Base-by-base conservation (phyloP, 768 basidiomycete genomes). In the Pulveroboletus ravenelii region DNA sequence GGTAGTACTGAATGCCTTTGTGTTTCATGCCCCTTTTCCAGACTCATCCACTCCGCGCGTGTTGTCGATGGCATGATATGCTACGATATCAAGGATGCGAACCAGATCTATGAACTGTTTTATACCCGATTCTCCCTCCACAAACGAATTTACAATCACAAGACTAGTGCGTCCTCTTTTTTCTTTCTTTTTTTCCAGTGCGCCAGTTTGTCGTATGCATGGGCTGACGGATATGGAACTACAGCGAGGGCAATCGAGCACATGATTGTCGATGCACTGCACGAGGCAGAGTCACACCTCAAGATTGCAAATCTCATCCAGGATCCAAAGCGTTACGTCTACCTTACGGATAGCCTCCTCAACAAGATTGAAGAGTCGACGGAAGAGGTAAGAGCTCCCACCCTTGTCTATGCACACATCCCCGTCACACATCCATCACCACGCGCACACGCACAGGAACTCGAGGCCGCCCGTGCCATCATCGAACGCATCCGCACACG, bases 231-330 rank as follows among this genome's bases (percentile, higher is more conserved):
- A 9, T 12, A 9, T 0, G 37, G 7, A 8, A 15, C 23, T 5
- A 32, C 31, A 87, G 88, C 87, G 3, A 85, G 78, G 56, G 81
- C 87, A 0, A 84, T 91, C 45, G 90, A 90, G 63, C 79, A 84
- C 59, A 92, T 92, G 90, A 72, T 92, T n/a, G 74, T 89, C 13
- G 89, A 92, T 56, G 87, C 78, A 0, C 74, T 93, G n/a, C 67
- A 84, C 1, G 68, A 70, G 0, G 90, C 90, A 0, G 86, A 93
- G 34, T 77, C 81, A 0, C 50, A 76, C 51, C 63, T 91, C 62
- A 73, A 81, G 39, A 77, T 92, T 42, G 80, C 85, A 0, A 63
- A 74, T 1, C 69, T 71, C 5, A 75, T 90, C 14, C 63, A 74
- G 25, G 64, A 87, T 15, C 82, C 88, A 0, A 70, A 78, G 47